Percentiles rank a stretch among this genome's conserved stretches.
These are phyloP conservation scores for Boletus vermiculosoides DNA, from an alignment of 768 basidiomycete species.

Conservation along the genomic window DNA sequence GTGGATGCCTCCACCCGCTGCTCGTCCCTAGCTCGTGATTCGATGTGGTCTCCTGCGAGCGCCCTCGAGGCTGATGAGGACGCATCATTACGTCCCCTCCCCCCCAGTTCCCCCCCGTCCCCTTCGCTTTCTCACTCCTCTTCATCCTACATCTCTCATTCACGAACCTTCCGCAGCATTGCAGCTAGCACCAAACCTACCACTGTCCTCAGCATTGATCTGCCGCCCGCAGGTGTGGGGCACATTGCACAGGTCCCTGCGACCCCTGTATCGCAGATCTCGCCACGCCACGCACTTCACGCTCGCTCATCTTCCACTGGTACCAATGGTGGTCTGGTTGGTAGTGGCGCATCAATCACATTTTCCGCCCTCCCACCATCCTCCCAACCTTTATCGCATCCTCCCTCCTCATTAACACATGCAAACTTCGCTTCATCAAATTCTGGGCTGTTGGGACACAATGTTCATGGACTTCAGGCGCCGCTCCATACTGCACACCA, in stretches of 20 bases:
- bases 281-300: conserved; percentile 55
- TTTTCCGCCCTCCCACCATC: conserved; percentile 69
- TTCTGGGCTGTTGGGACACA: conserved; percentile 31
- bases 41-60: conserved; percentile 77
- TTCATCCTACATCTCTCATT: conserved; percentile 78
- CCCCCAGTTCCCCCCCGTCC: conserved; percentile 84
- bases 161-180: conserved; percentile 78
- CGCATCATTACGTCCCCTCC: conserved; percentile 86
- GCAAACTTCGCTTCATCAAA: conserved; percentile 25
- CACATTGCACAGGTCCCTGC: conserved; percentile 86
- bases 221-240: conserved; percentile 77
- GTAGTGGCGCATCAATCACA: conserved; percentile 60
- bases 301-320: conserved; percentile 59
- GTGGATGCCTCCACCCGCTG: conserved; percentile 48
- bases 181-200: conserved; percentile 93
- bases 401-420: conserved; percentile 36
- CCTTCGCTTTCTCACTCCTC: conserved; percentile 84
- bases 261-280: conserved; percentile 52
- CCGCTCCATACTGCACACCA: conserved; percentile 91
- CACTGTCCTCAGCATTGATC: conserved; percentile 86
- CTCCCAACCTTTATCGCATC: conserved; percentile 42
- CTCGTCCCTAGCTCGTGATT: conserved; percentile 67
- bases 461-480: conserved; percentile 55
- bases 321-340: conserved; percentile 43
- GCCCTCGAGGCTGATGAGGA: conserved; percentile 89